These are phyloP conservation scores for Aspergillus tamarii DNA, from an alignment of 2,329 filamentous ascomycete species.

Conservation along the genomic window DNA sequence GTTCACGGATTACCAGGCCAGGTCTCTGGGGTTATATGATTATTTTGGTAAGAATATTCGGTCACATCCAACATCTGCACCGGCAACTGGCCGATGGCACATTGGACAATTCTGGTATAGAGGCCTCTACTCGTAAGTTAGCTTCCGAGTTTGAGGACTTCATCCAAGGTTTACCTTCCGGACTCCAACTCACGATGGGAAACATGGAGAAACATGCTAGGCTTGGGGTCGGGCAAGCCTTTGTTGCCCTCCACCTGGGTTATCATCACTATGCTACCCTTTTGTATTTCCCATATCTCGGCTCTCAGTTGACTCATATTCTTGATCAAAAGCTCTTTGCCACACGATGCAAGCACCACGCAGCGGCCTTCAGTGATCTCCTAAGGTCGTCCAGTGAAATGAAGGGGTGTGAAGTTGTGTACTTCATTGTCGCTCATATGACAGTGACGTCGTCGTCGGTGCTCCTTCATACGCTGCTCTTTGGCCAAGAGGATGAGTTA, in stretches of 20 bases:
- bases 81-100: slow-evolving; percentile 23
- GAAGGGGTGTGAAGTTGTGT: slow-evolving; percentile 33
- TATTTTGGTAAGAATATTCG: slow-evolving; percentile 35
- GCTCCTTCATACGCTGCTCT: slow-evolving; percentile 37
- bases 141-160: background rate
- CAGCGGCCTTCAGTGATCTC: slow-evolving; percentile 1
- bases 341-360: slow-evolving; percentile 9
- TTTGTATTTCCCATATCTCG: slow-evolving; percentile 45
- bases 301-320: slow-evolving; percentile 21
- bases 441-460: slow-evolving; percentile 41
- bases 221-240: slow-evolving; percentile 33
- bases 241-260: slow-evolving; percentile 43
- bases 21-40: slow-evolving; percentile 44
- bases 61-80: slow-evolving; percentile 40
- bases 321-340: background rate
- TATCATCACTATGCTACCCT: slow-evolving; percentile 44
- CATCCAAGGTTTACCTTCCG: background rate
- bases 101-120: background rate
- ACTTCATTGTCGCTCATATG: slow-evolving; percentile 40
- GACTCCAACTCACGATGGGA: background rate
- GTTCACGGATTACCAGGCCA: background rate
- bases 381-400: slow-evolving; percentile 21
- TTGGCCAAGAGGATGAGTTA: slow-evolving; percentile 27
- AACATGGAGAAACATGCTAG: slow-evolving; percentile 22
- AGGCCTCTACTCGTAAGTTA: background rate